Evolutionary conservation across 257 asterid species (phyloP).

Genomic region (Solanum habrochaites): DNA sequence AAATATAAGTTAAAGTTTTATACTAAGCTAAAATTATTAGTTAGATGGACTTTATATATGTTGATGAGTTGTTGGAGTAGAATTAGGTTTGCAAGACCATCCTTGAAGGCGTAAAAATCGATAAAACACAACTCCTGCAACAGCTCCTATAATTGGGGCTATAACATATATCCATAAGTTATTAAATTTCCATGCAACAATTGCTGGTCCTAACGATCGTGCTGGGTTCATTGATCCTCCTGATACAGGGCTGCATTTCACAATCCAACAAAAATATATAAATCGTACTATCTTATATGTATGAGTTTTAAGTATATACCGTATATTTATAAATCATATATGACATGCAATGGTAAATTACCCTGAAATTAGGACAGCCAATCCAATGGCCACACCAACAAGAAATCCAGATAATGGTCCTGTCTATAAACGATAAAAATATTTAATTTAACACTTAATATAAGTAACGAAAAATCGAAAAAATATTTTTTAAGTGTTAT

Average conservation of each 20-base stretch:
- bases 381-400: constrained; percentile 59
- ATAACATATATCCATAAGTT: constrained; percentile 61
- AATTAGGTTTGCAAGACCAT: constrained; percentile 41
- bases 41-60: background rate
- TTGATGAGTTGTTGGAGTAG: background rate
- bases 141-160: constrained; percentile 70
- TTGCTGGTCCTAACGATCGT: constrained; percentile 86
- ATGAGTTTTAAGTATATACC: background rate
- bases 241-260: constrained; percentile 52
- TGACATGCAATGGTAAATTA: constrained; percentile 1
- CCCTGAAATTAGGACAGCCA: constrained; percentile 89
- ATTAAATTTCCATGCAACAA: constrained; percentile 56
- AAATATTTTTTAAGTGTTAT: background rate
- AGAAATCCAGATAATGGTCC: constrained; percentile 48
- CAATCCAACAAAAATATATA: background rate
- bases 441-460: background rate
- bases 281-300: background rate
- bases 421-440: constrained; percentile 19
- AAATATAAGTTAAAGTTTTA: background rate
- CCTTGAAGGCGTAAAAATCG: constrained; percentile 68
- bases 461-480: background rate
- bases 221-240: constrained; percentile 99
- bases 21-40: background rate
- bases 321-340: background rate
- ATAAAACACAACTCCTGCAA: constrained; percentile 44